Conservation (phyloP, 2,329 filamentous ascomycete genomes). For the Exutisphaerella laricina region DNA sequence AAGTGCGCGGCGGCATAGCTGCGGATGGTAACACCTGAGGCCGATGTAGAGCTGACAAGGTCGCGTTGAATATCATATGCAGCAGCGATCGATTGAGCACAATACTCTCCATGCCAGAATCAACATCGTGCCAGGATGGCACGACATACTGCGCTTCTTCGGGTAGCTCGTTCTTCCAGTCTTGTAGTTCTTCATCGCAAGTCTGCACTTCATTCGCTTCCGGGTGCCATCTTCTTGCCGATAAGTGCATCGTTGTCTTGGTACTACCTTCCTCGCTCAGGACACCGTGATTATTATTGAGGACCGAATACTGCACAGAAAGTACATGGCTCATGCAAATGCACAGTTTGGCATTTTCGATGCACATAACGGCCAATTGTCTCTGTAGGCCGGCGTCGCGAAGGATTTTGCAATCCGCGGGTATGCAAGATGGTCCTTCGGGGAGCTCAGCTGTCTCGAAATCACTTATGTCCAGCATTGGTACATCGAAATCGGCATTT, state of each 20-base stretch:
- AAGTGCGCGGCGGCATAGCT: constrained; percentile 33
- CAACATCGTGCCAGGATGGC: constrained; percentile 50
- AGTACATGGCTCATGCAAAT: constrained; percentile 85
- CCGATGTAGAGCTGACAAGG: constrained; percentile 81
- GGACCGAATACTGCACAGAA: constrained; percentile 83
- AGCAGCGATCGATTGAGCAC: constrained; percentile 73
- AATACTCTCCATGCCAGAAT: constrained; percentile 55
- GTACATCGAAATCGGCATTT: constrained; percentile 87
- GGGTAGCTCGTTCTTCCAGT: constrained; percentile 70
- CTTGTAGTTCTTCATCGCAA: constrained; percentile 72
- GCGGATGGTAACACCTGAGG: constrained; percentile 81
- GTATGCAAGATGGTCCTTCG: constrained; percentile 62
- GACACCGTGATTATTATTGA: constrained; percentile 72
- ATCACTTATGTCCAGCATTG: constrained; percentile 77
- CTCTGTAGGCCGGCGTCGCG: constrained; percentile 68
- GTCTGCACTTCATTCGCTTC: constrained; percentile 71
- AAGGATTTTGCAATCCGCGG: constrained; percentile 63
- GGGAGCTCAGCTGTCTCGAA: constrained; percentile 67
- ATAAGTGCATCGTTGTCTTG: constrained; percentile 73
- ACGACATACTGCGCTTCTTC: constrained; percentile 63
- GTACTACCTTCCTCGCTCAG: constrained; percentile 66
- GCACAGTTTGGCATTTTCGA: constrained; percentile 85
- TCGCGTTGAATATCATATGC: constrained; percentile 91
- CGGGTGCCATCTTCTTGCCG: constrained; percentile 81
- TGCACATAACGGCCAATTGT: constrained; percentile 79